Base-by-base conservation (phyloP, 2,329 filamentous ascomycete genomes). In the Ilyonectria mors-panacis region DNA sequence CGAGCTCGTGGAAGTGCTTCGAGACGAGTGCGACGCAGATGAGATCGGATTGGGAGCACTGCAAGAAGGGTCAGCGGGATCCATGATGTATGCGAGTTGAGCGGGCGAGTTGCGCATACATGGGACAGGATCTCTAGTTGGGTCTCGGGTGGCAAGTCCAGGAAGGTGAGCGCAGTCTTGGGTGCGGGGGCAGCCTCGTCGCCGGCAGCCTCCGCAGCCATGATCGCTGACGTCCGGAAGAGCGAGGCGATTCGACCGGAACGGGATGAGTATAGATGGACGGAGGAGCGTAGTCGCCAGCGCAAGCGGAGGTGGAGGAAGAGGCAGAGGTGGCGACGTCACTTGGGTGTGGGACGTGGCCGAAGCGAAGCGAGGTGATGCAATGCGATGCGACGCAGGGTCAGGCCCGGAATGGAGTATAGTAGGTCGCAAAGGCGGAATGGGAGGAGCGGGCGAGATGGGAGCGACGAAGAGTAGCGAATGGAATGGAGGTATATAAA, bases 11-110 rank as follows among this genome's bases (percentile, higher is more conserved):
- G 73, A 90, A 89, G 63, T 86, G 84, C 65, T 79, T 86, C 50
- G 85, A 90, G 65, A 90, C 88, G 37, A 90, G 84, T 15, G 88
- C 85, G 57, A 91, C 82, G 67, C 84, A 86, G 63, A 90, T 85
- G 57, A 89, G 83, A 66, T 90, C 87, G 69, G 77, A 75, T 66
- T 85, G 82, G 17, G 82, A 81, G 74, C 86, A 87, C 87, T 89
- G 55, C 23, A 19, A 39, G 37, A 42, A 21, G n/a, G 19, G 26
- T 70, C 51, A 73, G 65, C 30, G 33, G 47, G 45, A 35, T 37
- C n/a, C 21, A 26, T 19, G 9, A 19, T 15, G 15, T 8, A 39
- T 10, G 44, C 6, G 37, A 39, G 9, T 5, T 10, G 37, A 23
- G 33, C 1, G 19, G 19, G 35, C 3, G 23, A 23, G 26, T 56